Evolutionary conservation across 345 rosid species (phyloP).

Genomic region (Psidium guajava): DNA sequence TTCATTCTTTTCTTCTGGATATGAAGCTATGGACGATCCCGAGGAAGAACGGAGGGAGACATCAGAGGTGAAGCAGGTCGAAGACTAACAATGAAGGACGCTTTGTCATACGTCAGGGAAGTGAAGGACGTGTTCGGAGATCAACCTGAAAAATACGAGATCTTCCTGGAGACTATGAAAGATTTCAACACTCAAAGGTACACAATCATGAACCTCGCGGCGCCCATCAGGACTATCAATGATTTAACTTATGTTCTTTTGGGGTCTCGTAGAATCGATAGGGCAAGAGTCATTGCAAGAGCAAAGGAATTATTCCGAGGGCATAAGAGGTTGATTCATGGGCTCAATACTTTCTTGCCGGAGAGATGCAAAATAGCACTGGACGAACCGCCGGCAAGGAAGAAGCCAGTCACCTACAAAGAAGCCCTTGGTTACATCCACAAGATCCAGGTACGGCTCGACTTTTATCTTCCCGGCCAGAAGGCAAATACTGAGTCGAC

Average conservation of each 20-base stretch:
- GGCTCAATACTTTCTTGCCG: slow-evolving; percentile 87
- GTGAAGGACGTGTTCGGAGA: slow-evolving; percentile 84
- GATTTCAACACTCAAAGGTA: slow-evolving; percentile 83
- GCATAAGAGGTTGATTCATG: slow-evolving; percentile 63
- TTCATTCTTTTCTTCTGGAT: neutral
- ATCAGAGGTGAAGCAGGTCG: slow-evolving; percentile 19
- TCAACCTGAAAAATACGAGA: slow-evolving; percentile 70
- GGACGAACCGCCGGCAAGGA: slow-evolving; percentile 49
- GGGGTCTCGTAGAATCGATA: slow-evolving; percentile 49
- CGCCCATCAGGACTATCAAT: neutral
- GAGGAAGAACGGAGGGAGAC: neutral
- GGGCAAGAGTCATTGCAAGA: slow-evolving; percentile 69
- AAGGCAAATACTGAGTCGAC: neutral
- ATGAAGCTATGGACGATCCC: neutral
- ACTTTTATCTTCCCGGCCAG: neutral
- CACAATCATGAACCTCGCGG: neutral
- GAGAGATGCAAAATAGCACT: slow-evolving; percentile 67
- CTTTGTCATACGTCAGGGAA: slow-evolving; percentile 54
- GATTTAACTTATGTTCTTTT: neutral
- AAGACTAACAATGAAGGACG: slow-evolving; percentile 70
- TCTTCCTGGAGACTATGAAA: slow-evolving; percentile 74
- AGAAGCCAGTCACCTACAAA: slow-evolving; percentile 66
- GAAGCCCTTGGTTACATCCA: slow-evolving; percentile 27
- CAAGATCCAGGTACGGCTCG: slow-evolving; percentile 7
- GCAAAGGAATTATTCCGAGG: slow-evolving; percentile 83